Percentiles rank a stretch among this genome's conserved stretches.
These are phyloP conservation scores for Colletotrichum spaethianum DNA, from an alignment of 2,329 filamentous ascomycete species.

Conservation along the genomic window DNA sequence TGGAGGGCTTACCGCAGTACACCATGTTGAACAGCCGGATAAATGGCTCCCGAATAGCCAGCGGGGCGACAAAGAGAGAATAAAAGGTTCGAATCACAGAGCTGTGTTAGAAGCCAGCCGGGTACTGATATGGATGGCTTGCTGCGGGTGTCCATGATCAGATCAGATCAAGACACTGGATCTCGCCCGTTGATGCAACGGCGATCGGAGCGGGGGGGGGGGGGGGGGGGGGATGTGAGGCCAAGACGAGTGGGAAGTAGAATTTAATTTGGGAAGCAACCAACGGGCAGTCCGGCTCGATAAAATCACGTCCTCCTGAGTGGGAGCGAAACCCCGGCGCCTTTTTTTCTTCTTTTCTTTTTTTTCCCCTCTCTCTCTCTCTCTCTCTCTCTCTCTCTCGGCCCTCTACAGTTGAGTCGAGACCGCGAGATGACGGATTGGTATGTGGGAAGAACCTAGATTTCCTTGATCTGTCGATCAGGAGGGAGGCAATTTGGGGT, in stretches of 20 bases:
- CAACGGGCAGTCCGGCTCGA: conserved; percentile 9
- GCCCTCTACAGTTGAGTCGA: background rate
- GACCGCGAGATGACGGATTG: conserved; percentile 24
- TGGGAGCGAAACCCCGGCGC: background rate
- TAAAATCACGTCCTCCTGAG: background rate
- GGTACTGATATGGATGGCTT: conserved; percentile 7
- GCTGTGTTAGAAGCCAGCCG: background rate
- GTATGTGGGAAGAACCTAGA: conserved; percentile 4
- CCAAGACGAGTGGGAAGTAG: conserved; percentile 5
- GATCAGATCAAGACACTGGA: conserved; percentile 17
- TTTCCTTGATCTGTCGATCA: conserved; percentile 8
- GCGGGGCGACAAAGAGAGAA: background rate
- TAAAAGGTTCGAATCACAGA: background rate
- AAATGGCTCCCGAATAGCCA: background rate
- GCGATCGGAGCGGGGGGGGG: conserved; percentile 14
- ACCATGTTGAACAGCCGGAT: conserved; percentile 59
- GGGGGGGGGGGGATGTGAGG: conserved; percentile 5
- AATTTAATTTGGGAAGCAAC: conserved; percentile 5
- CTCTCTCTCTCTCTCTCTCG: too few relatives aligned
- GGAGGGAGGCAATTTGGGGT: background rate
- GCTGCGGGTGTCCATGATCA: conserved; percentile 12
- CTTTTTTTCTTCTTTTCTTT: background rate
- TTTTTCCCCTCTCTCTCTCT: too few relatives aligned
- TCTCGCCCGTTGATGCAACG: conserved; percentile 15
- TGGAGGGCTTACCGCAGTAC: conserved; percentile 71